Evolutionary conservation across 108 stramenopile genomes (phyloP).

Genomic region (Pseudonitzschia multiseries): DNA sequence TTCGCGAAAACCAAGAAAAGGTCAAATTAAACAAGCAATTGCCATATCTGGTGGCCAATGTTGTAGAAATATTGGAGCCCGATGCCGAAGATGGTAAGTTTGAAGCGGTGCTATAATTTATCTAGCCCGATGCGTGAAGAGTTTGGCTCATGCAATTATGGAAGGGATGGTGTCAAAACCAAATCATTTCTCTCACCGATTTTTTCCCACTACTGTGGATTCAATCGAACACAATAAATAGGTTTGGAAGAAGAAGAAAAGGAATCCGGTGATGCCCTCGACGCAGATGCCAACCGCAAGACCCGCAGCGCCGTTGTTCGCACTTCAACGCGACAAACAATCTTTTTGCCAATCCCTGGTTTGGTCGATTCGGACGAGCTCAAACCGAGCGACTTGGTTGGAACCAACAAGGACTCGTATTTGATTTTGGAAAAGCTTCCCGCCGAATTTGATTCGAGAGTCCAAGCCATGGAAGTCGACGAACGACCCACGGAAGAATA

Average conservation of each 20-base stretch:
- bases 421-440: conserved; percentile 99
- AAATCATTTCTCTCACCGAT: not conserved
- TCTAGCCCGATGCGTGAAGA: not conserved
- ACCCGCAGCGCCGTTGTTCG: conserved; percentile 85
- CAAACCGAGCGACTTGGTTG: conserved; percentile 96
- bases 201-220: not conserved
- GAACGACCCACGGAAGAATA: conserved; percentile 98
- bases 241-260: conserved; percentile 69
- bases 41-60: conserved; percentile 98
- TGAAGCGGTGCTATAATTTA: not conserved
- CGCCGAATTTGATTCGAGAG: conserved; percentile 98
- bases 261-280: conserved; percentile 68
- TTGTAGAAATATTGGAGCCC: conserved; percentile 91
- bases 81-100: conserved; percentile 92
- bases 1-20: conserved; percentile 98
- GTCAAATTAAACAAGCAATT: conserved; percentile 99
- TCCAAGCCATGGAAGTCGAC: conserved; percentile 99
- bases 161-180: not conserved
- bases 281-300: conserved; percentile 75
- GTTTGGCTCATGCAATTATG: not conserved
- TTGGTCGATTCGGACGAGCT: conserved; percentile 96
- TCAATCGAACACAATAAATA: conserved; percentile 11
- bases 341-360: conserved; percentile 97
- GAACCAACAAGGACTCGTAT: conserved; percentile 99
- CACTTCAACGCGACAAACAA: conserved; percentile 93